phyloP scores from a whole-genome alignment of 306 rosid species.

The Boehmeria nivea region DNA sequence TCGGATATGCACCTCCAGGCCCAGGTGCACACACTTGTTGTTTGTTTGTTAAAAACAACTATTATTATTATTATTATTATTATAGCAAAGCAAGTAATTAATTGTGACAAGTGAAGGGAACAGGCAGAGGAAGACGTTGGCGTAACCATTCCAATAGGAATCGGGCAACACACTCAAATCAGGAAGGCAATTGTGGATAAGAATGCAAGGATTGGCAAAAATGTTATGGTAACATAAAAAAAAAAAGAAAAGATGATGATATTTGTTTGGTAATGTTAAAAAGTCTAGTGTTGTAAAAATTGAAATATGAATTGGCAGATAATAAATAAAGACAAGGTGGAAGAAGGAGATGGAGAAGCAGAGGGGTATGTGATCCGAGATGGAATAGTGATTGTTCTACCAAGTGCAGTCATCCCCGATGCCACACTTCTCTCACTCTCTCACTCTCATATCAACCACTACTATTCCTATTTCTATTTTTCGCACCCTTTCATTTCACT shows the following conservation, averaged over 20 bases:
- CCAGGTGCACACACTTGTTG: no score
- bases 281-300: not conserved
- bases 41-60: no score
- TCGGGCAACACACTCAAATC: constrained; percentile 29
- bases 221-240: constrained; percentile 24
- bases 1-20: constrained; percentile 7
- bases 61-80: no score
- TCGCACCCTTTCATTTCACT: no score
- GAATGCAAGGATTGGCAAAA: constrained; percentile 40
- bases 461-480: no score
- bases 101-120: no score
- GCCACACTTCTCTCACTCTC: constrained; percentile 23
- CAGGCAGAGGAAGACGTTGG: constrained; percentile 8
- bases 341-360: constrained; percentile 28
- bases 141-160: constrained; percentile 26
- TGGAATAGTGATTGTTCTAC: constrained; percentile 32
- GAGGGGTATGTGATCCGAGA: constrained; percentile 28
- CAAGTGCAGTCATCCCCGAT: constrained; percentile 25
- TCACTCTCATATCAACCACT: no score
- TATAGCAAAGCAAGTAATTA: no score
- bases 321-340: constrained; percentile 32
- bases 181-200: constrained; percentile 34
- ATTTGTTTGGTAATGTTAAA: not conserved
- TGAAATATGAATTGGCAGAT: constrained; percentile 21
- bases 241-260: not conserved